Percentiles rank a stretch among this genome's conserved stretches.
Evolutionary conservation across 2,329 filamentous ascomycete genomes (phyloP).

Genomic region (Pestalotiopsis sp.): DNA sequence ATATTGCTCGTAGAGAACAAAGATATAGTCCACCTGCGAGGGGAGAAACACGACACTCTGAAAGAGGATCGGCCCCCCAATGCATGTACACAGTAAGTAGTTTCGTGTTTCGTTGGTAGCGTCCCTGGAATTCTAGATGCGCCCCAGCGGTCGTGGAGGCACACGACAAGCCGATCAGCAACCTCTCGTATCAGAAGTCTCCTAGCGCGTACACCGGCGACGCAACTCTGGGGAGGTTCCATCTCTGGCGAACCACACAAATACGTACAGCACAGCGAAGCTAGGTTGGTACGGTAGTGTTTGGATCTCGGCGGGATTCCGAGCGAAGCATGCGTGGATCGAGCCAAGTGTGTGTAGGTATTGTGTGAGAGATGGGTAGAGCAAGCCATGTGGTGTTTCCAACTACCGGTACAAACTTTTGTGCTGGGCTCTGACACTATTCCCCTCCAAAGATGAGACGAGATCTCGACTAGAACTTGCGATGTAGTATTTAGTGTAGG

Average conservation of each 20-base stretch:
- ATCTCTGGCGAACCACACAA: not conserved
- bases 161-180: not conserved
- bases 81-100: not conserved
- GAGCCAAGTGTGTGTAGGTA: not conserved
- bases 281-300: not conserved
- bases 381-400: not conserved
- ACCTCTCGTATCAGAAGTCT: constrained; percentile 8
- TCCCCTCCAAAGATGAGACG: not conserved
- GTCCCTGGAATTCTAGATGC: not conserved
- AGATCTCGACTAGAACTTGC: not conserved
- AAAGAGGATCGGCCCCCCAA: not conserved
- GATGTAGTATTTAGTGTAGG: not conserved
- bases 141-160: not conserved
- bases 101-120: not conserved
- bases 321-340: not conserved
- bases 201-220: constrained; percentile 2
- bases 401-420: not conserved
- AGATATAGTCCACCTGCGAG: too few species aligned
- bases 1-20: not conserved
- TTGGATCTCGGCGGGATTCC: not conserved
- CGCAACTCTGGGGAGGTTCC: not conserved
- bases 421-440: not conserved
- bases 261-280: not conserved
- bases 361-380: not conserved
- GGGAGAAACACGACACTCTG: too few species aligned